Percentiles rank a stretch among this genome's conserved stretches.
Evolutionary conservation across 129 eudicot genomes (phyloP).

Genomic region (Arctium minus): DNA sequence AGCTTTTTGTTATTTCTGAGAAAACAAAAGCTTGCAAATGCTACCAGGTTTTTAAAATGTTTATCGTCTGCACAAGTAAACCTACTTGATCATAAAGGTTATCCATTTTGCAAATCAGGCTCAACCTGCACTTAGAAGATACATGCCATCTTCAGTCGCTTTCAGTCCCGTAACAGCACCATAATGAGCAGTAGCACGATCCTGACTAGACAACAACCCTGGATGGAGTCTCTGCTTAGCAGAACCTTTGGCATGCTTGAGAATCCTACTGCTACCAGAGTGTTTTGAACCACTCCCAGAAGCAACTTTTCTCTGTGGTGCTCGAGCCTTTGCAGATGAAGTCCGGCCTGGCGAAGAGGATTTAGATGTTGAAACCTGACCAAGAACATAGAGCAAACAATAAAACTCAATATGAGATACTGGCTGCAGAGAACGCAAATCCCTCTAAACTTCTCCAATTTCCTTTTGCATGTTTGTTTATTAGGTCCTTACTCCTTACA

Average conservation of each 20-base stretch:
- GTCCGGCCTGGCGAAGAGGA: slow-evolving; percentile 42
- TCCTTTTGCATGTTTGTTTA: neutral
- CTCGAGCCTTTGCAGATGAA: slow-evolving; percentile 43
- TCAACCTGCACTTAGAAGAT: slow-evolving; percentile 96
- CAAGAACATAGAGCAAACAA: slow-evolving; percentile 9
- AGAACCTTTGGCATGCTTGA: slow-evolving; percentile 53
- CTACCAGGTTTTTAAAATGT: neutral
- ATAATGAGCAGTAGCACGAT: slow-evolving; percentile 96
- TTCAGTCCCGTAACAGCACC: slow-evolving; percentile 84
- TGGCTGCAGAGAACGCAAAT: neutral
- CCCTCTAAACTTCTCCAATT: neutral
- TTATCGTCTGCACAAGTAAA: neutral
- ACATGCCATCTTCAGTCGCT: slow-evolving; percentile 85
- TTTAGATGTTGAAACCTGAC: slow-evolving; percentile 52
- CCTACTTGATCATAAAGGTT: slow-evolving; percentile 18
- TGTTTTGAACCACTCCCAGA: slow-evolving; percentile 58
- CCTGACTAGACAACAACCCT: slow-evolving; percentile 81
- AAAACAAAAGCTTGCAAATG: neutral
- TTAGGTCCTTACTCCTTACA: neutral
- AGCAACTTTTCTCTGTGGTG: slow-evolving; percentile 45
- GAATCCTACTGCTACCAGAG: slow-evolving; percentile 34
- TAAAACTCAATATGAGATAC: neutral
- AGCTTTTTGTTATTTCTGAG: neutral
- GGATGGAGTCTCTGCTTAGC: slow-evolving; percentile 88
- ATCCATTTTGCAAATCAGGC: slow-evolving; percentile 4